Evolutionary conservation across 2,329 filamentous ascomycete species (phyloP).

Genomic region (Lachnellula arida): DNA sequence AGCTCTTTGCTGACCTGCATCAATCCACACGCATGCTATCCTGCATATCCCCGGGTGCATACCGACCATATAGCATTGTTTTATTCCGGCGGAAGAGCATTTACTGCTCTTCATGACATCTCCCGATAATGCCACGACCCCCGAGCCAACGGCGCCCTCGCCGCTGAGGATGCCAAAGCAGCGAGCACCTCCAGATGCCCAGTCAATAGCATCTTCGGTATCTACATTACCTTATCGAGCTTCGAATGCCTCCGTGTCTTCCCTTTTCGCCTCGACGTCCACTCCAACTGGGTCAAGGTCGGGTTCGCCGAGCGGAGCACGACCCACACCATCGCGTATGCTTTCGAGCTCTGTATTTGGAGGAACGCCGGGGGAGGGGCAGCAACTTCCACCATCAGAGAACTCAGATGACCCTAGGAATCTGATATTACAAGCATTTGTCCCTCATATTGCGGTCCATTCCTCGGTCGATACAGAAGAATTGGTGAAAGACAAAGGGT

Average conservation of each 20-base stretch:
- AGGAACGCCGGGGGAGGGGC: constrained; percentile 32
- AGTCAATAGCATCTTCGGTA: constrained; percentile 46
- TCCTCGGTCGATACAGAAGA: constrained; percentile 83
- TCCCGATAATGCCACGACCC: constrained; percentile 58
- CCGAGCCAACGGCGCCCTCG: constrained; percentile 38
- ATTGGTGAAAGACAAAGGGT: constrained; percentile 77
- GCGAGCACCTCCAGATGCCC: constrained; percentile 45
- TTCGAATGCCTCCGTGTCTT: constrained; percentile 54
- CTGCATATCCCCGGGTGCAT: constrained; percentile 39
- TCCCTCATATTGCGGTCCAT: constrained; percentile 82
- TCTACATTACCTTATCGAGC: constrained; percentile 49
- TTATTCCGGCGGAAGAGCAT: constrained; percentile 6
- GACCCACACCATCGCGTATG: constrained; percentile 50
- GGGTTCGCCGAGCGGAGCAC: constrained; percentile 58
- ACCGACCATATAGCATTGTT: constrained; percentile 8
- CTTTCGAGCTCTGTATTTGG: constrained; percentile 57
- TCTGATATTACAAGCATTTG: constrained; percentile 78
- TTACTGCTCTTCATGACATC: constrained; percentile 57
- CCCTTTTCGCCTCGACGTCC: constrained; percentile 60
- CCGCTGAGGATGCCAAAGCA: constrained; percentile 55
- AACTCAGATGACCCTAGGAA: constrained; percentile 46
- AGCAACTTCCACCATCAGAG: constrained; percentile 18
- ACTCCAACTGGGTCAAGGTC: constrained; percentile 65
- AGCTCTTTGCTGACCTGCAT: constrained; percentile 11
- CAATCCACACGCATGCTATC: constrained; percentile 35